These are phyloP conservation scores for Floccularia luteovirens DNA, from an alignment of 768 basidiomycete species.

Conservation along the genomic window DNA sequence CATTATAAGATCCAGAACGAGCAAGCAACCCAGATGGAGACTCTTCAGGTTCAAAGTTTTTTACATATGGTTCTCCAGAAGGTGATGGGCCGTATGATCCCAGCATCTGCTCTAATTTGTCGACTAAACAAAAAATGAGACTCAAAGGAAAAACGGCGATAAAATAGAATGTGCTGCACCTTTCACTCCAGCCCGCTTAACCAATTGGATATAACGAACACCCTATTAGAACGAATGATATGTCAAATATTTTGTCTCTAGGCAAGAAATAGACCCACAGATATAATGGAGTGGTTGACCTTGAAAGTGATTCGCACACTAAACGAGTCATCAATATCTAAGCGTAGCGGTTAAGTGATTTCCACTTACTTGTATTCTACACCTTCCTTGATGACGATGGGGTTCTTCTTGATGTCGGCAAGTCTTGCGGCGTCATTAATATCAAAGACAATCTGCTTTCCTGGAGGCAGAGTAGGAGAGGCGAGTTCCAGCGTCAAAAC, in stretches of 20 bases:
- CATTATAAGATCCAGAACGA: conserved; percentile 71
- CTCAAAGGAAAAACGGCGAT: conserved; percentile 5
- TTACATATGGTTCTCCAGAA: conserved; percentile 56
- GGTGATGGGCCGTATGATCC: conserved; percentile 83
- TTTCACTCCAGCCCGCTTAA: conserved; percentile 70
- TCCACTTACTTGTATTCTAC: conserved; percentile 76
- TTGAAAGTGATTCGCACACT: conserved; percentile 80
- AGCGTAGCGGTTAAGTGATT: neutral
- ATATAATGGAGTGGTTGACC: conserved; percentile 87
- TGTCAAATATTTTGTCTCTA: neutral
- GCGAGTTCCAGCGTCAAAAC: conserved; percentile 71
- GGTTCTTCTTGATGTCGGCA: conserved; percentile 66
- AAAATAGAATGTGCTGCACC: conserved; percentile 33
- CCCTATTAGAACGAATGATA: conserved; percentile 35
- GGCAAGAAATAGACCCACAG: conserved; percentile 33
- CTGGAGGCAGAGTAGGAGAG: conserved; percentile 61
- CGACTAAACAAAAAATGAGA: conserved; percentile 44
- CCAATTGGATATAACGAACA: conserved; percentile 82
- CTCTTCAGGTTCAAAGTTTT: conserved; percentile 70
- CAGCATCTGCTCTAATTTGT: conserved; percentile 90
- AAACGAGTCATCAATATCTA: conserved; percentile 6
- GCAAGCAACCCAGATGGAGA: conserved; percentile 77
- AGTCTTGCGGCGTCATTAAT: conserved; percentile 40
- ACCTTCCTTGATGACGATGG: conserved; percentile 75
- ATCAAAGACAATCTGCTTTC: conserved; percentile 61